phyloP scores from a whole-genome alignment of 768 basidiomycete genomes.

The Tylopilus vinaceipallidus region DNA sequence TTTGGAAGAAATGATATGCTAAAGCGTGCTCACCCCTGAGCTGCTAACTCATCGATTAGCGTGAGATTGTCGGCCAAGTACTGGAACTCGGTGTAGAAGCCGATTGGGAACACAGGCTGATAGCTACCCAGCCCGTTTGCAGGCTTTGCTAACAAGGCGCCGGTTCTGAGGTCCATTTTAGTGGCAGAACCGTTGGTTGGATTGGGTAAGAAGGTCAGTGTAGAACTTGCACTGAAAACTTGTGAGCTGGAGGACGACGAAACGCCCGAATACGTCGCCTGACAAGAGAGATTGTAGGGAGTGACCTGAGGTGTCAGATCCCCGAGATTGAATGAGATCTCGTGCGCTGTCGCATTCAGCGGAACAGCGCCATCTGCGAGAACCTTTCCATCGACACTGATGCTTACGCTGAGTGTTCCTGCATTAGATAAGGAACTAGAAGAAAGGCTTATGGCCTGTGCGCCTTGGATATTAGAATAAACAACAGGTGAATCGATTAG shows the following conservation, averaged over 20 bases:
- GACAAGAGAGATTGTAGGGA: slow-evolving; percentile 32
- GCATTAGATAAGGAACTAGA: slow-evolving; percentile 26
- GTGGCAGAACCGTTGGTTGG: slow-evolving; percentile 49
- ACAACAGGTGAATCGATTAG: slow-evolving; percentile 53
- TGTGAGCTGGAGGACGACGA: slow-evolving; percentile 37
- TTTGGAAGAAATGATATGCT: not conserved
- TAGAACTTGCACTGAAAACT: slow-evolving; percentile 41
- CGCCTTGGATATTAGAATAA: slow-evolving; percentile 43
- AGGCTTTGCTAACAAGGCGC: slow-evolving; percentile 49
- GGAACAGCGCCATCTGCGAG: slow-evolving; percentile 47
- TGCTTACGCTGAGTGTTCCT: slow-evolving; percentile 39
- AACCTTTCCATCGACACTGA: slow-evolving; percentile 42
- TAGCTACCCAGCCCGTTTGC: slow-evolving; percentile 47
- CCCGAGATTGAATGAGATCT: slow-evolving; percentile 47
- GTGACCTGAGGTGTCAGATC: slow-evolving; percentile 39
- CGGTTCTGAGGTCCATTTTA: slow-evolving; percentile 60
- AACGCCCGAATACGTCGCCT: slow-evolving; percentile 20
- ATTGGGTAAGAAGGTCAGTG: slow-evolving; percentile 48
- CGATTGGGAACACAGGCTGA: slow-evolving; percentile 47
- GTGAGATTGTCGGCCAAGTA: slow-evolving; percentile 16
- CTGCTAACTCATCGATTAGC: slow-evolving; percentile 32
- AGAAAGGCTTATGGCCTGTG: slow-evolving; percentile 40
- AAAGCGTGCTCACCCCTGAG: slow-evolving; percentile 23
- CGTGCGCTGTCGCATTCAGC: slow-evolving; percentile 48
- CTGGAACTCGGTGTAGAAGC: slow-evolving; percentile 45